Base-by-base conservation (phyloP, 2,329 filamentous ascomycete species). In the Colletotrichum caudatum region DNA sequence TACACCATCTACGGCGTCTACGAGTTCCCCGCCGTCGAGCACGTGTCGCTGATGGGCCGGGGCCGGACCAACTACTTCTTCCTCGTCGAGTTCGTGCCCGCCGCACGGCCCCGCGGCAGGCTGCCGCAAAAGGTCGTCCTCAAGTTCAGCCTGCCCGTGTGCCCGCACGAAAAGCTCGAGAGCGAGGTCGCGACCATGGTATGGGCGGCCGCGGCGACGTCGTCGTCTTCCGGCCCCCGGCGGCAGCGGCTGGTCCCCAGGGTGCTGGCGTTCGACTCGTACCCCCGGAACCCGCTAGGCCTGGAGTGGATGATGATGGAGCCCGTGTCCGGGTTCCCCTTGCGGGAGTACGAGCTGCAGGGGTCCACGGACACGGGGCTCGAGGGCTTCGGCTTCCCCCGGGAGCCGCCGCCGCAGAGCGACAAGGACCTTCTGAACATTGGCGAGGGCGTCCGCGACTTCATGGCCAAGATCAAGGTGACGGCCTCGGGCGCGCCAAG, bases 291-390 rank as follows among this genome's bases (percentile, higher is more conserved):
- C 59, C 60, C 64, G 1, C 58, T 73, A 16, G 63, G 50, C 18
- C 53, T 75, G 26, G 72, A 75, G 39, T 75, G 73, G 72, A 63
- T 73, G 39, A 67, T 75, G 20, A 56, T 73, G 26, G 73, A 74
- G 51, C 35, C 46, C 11, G 44, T 65, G 0, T 51, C 62, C 8
- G 73, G 72, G 5, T 56, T 60, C 23, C 33, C 60, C 11, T 51
- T 73, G 8, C 65, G 48, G 37, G 60, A 59, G 9, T 54, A 53
- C 26, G 44, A 35, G 53, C n/a, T 68, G n/a, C 35, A 59, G n/a
- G 64, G 41, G 23, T 68, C 29, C 16, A 68, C 59, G 33, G 53
- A 59, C 18, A 64, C 69, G 3, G 69, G 65, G 0, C 39, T 71
- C 1, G 58, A 66, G 2, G 65, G 65, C 12, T 50, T 69, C 29